Evolutionary conservation across 2,329 filamentous ascomycete genomes (phyloP).

Genomic region (Exutisphaerella laricina): DNA sequence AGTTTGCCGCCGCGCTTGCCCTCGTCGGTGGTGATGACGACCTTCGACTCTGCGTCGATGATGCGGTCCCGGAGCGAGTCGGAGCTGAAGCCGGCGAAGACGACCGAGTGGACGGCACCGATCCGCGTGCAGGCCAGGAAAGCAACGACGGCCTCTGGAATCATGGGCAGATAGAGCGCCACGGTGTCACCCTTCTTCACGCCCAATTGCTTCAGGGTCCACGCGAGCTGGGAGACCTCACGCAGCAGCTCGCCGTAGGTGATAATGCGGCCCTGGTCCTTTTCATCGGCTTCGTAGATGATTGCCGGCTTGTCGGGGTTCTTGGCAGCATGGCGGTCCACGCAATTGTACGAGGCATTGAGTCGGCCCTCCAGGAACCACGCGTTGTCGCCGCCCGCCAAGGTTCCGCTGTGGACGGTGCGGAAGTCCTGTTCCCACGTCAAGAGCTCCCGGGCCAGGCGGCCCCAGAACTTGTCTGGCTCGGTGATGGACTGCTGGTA

Average conservation of each 20-base stretch:
- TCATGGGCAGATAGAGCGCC: conserved; percentile 97
- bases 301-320: conserved; percentile 90
- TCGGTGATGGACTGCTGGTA: conserved; percentile 82
- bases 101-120: conserved; percentile 91
- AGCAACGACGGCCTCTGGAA: conserved; percentile 87
- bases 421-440: conserved; percentile 89
- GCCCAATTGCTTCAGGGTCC: conserved; percentile 88
- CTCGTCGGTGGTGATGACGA: conserved; percentile 96
- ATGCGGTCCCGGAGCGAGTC: conserved; percentile 95
- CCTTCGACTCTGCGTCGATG: conserved; percentile 80
- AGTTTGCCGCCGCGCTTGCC: conserved; percentile 96
- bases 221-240: conserved; percentile 81
- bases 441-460: conserved; percentile 78
- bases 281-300: conserved; percentile 97
- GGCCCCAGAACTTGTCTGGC: conserved; percentile 85
- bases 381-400: conserved; percentile 74
- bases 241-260: conserved; percentile 90
- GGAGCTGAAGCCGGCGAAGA: conserved; percentile 96
- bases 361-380: conserved; percentile 94
- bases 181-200: conserved; percentile 97
- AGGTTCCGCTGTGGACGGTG: conserved; percentile 73
- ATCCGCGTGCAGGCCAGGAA: conserved; percentile 89
- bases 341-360: conserved; percentile 95
- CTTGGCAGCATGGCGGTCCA: conserved; percentile 94
- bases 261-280: conserved; percentile 76